phyloP scores from a whole-genome alignment of 768 basidiomycete species.

The Cystofilobasidium macerans region DNA sequence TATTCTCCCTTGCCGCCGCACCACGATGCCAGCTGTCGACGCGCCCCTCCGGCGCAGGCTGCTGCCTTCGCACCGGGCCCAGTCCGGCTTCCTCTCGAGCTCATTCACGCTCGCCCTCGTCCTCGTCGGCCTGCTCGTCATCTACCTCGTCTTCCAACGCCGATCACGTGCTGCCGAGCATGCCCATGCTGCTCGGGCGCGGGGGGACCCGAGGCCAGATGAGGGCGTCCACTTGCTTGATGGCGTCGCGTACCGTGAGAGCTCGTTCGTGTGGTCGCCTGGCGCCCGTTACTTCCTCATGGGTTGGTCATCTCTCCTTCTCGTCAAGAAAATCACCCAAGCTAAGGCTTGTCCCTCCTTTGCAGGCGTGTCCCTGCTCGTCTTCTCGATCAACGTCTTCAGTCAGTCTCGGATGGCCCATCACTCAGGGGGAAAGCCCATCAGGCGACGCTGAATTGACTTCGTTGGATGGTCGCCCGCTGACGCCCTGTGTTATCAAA shows the following conservation, averaged over 20 bases:
- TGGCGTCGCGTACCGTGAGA: conserved; percentile 1
- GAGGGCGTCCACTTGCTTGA: not conserved
- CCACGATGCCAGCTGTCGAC: too few relatives aligned
- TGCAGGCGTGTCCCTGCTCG: not conserved
- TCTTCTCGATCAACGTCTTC: conserved; percentile 24
- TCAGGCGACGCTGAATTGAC: too few relatives aligned
- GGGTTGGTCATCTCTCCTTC: conserved; percentile 1
- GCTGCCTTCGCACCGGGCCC: not conserved
- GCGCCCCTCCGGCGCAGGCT: too few relatives aligned
- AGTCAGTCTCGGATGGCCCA: conserved; percentile 12
- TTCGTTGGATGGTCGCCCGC: not conserved
- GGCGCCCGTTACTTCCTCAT: not conserved
- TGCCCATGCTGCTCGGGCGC: not conserved
- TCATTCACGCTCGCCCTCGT: conserved; percentile 8
- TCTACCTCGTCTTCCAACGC: conserved; percentile 1
- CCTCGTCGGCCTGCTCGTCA: conserved; percentile 6
- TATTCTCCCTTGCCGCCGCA: too few relatives aligned
- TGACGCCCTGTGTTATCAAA: not conserved
- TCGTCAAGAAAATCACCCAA: too few relatives aligned
- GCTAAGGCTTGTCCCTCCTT: too few relatives aligned
- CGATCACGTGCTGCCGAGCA: not conserved
- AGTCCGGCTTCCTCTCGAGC: conserved; percentile 21
- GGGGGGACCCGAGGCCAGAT: not conserved
- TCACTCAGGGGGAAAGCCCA: too few relatives aligned
- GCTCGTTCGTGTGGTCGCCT: conserved; percentile 5